Base-by-base conservation (phyloP, 306 rosid genomes). In the Casuarina equisetifolia region DNA sequence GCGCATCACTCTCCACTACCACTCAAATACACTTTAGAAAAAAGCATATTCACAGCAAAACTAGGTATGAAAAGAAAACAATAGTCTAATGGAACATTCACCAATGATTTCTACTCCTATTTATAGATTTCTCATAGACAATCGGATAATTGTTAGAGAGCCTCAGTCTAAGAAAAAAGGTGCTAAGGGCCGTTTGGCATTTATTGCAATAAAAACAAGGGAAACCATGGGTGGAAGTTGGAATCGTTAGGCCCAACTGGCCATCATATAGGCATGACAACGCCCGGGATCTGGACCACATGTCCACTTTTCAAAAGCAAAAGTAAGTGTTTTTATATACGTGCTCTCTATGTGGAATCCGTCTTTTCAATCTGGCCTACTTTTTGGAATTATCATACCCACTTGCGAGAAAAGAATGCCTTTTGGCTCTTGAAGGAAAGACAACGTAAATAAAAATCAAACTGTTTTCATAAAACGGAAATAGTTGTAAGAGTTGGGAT, bases 271-370 rank as follows among this genome's bases (percentile, higher is more conserved):
- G 39, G 10, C 2, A 4, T 3, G 13, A 16, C 63, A 8, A 74
- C 74, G 39, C 57, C 20, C 46, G 39, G 53, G 49, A 9, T n/a
- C 13, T 74, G 79, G 81, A 66, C 80, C 76, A 77, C 67, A 53
- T 69, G 77, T 78, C 87, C 86, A 63, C 72, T 9, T 46, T 36
- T 59, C 78, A 69, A 77, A 74, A 79, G 57, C 39, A 19, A 70
- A 71, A 66, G 74, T 58, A 50, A 64, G 62, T 76, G 53, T 73
- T 17, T 20, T 46, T 45, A 9, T 73, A 51, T 45, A 70, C 0
- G 46, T 13, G 72, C 48, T 32, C 5, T 69, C 19, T 20, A 43
- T 35, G 70, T 80, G 66, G 59, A 49, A 77, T 72, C 16, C 12
- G 70, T 75, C 70, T 69, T 35, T 50, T 44, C 69, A 51, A 50